Percentiles rank a stretch among this genome's conserved stretches.
phyloP scores from a whole-genome alignment of 345 rosid genomes.

The Syzygium aqueum region DNA sequence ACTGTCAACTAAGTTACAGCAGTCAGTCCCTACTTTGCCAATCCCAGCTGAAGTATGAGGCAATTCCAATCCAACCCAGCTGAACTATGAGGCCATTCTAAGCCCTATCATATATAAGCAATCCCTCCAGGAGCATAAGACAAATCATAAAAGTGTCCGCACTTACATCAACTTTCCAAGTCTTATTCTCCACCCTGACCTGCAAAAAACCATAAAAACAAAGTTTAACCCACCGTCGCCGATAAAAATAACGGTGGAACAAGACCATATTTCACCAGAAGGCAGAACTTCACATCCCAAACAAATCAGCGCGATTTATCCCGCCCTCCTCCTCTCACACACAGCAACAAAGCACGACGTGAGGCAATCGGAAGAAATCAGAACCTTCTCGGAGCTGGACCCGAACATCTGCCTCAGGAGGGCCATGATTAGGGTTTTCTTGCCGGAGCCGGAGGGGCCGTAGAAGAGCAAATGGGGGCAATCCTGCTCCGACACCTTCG shows the following conservation, averaged over 20 bases:
- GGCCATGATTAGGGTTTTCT: slow-evolving; percentile 98
- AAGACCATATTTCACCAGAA: not conserved
- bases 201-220: slow-evolving; percentile 27
- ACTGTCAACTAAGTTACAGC: not conserved
- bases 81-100: not conserved
- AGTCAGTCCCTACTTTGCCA: not conserved
- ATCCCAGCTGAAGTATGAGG: not conserved
- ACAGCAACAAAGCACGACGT: not conserved
- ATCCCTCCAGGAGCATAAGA: not conserved
- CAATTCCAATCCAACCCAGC: not conserved
- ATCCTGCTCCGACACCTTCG: slow-evolving; percentile 82
- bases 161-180: slow-evolving; percentile 90
- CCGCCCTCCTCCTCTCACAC: not conserved
- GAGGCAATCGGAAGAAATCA: not conserved
- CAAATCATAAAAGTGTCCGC: not conserved
- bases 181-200: slow-evolving; percentile 92
- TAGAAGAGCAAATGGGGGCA: slow-evolving; percentile 96
- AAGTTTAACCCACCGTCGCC: not conserved
- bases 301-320: not conserved
- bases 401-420: slow-evolving; percentile 82
- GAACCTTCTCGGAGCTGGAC: slow-evolving; percentile 79
- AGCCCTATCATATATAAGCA: not conserved
- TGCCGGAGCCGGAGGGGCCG: slow-evolving; percentile 96
- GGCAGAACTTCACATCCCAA: not conserved
- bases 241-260: not conserved